A percentile compares a stretch with the other conserved stretches of the same genome.
phyloP scores from a whole-genome alignment of 208 protist genomes.

The Porcisia hertigi region DNA sequence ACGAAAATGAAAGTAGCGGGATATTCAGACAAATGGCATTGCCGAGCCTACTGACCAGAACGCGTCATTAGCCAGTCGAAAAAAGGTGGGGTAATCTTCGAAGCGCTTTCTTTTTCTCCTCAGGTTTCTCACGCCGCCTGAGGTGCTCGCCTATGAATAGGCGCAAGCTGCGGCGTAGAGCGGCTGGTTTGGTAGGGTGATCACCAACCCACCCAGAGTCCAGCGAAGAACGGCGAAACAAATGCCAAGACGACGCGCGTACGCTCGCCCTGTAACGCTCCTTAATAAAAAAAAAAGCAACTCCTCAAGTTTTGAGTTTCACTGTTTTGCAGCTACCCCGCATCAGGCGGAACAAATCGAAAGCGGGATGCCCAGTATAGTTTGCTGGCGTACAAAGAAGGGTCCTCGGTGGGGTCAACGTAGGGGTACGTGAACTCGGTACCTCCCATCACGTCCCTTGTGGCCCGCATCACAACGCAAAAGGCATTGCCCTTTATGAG shows the following conservation, averaged over 20 bases:
- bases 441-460: slow-evolving; percentile 29
- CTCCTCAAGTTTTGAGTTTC: neutral
- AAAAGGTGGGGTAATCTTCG: neutral
- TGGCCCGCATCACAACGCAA: slow-evolving; percentile 53
- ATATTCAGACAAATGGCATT: neutral
- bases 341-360: slow-evolving; percentile 39
- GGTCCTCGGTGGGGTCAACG: slow-evolving; percentile 39
- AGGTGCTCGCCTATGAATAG: neutral
- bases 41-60: neutral
- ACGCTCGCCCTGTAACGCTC: neutral
- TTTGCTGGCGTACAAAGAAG: slow-evolving; percentile 33
- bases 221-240: too few relatives aligned
- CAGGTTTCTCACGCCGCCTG: neutral
- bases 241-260: neutral
- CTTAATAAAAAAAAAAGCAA: too few relatives aligned
- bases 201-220: too few relatives aligned
- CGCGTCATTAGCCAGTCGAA: too few relatives aligned
- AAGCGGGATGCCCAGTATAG: slow-evolving; percentile 80
- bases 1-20: neutral
- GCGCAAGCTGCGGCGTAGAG: neutral
- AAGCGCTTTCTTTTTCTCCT: neutral
- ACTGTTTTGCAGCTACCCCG: neutral
- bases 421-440: slow-evolving; percentile 73
- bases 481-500: slow-evolving; percentile 31
- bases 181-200: neutral